A percentile compares a stretch with the other conserved stretches of the same genome.
These are phyloP conservation scores for Phytophthora nicotianae DNA, from an alignment of 352 stramenopile species.

Conservation along the genomic window DNA sequence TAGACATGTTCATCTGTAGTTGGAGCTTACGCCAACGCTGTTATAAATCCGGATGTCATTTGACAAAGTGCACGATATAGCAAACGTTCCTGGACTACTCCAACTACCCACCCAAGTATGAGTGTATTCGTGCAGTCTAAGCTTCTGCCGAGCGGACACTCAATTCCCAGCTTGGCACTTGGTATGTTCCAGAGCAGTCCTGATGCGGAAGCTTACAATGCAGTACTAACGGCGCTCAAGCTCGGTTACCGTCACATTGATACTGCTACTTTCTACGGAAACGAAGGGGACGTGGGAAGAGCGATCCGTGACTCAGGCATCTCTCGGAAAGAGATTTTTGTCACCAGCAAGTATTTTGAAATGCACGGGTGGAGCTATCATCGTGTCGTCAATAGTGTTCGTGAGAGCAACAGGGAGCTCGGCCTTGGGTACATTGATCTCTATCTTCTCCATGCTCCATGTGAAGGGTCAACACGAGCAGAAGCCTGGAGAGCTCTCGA, in stretches of 20 bases:
- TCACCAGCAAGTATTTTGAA: neutral
- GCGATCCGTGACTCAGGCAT: neutral
- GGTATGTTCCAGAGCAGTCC: neutral
- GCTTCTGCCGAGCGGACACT: neutral
- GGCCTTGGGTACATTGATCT: neutral
- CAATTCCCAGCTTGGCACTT: neutral
- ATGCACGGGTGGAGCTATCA: neutral
- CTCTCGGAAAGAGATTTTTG: neutral
- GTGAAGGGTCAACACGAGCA: neutral
- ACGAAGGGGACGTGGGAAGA: neutral
- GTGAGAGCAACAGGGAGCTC: neutral
- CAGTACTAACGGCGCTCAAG: neutral
- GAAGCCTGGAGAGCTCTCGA: neutral
- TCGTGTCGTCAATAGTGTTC: neutral
- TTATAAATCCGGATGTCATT: neutral
- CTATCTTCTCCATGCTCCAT: neutral
- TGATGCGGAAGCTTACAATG: neutral
- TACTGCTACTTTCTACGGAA: neutral
- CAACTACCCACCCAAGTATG: neutral
- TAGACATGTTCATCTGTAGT: too few species aligned
- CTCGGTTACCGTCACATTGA: neutral
- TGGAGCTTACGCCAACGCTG: too few species aligned
- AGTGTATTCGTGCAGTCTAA: neutral
- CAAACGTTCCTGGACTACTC: neutral
- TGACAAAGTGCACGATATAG: neutral